Percentiles rank a stretch among this genome's conserved stretches.
phyloP scores from a whole-genome alignment of 2,329 filamentous ascomycete species.

The Penicillium italicum region DNA sequence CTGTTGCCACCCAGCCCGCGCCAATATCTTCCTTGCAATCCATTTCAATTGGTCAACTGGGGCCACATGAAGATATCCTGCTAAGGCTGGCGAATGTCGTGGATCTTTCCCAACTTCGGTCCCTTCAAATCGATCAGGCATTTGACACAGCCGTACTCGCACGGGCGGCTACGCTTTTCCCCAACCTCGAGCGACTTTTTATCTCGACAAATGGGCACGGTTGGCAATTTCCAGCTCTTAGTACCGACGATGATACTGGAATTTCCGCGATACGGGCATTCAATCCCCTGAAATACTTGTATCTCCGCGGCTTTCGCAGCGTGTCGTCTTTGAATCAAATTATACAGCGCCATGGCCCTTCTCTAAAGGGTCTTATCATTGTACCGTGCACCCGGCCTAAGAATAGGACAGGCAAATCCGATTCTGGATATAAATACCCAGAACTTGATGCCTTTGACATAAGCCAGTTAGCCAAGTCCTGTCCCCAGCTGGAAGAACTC shows the following conservation, averaged over 20 bases:
- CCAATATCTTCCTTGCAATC: constrained; percentile 3
- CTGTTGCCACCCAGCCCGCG: background rate
- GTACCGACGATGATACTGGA: background rate
- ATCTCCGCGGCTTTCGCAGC: background rate
- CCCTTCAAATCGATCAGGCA: background rate
- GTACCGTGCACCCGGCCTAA: background rate
- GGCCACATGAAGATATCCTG: background rate
- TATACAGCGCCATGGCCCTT: constrained; percentile 1
- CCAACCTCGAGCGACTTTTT: constrained; percentile 9
- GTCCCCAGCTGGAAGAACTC: constrained; percentile 10
- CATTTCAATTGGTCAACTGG: background rate
- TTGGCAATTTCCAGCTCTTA: background rate
- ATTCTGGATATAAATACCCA: background rate
- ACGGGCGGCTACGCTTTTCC: background rate
- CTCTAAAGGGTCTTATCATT: constrained; percentile 5
- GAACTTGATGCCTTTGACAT: background rate
- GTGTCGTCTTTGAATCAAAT: background rate
- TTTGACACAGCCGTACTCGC: background rate
- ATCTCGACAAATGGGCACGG: background rate
- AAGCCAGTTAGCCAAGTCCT: background rate
- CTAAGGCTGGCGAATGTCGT: background rate
- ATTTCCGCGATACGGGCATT: constrained; percentile 2
- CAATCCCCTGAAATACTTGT: constrained; percentile 5
- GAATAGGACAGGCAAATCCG: too few relatives aligned
- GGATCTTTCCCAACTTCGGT: constrained; percentile 6